Evolutionary conservation across 2,329 filamentous ascomycete species (phyloP), one percentile per base, ranked within the genome.

Genomic region (Pezicula neosporulosa): DNA sequence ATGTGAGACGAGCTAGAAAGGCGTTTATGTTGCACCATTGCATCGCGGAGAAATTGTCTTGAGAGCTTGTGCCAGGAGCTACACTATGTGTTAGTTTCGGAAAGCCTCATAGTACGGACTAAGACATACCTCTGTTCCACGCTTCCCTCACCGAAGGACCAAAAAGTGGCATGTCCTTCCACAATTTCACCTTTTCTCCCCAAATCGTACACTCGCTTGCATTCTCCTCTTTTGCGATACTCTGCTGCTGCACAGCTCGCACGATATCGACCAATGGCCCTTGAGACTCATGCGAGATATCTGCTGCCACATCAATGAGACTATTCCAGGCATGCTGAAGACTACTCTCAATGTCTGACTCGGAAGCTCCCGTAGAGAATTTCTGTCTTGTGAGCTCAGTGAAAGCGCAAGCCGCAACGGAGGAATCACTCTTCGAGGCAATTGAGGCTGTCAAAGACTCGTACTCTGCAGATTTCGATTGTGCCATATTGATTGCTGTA

Each of bases 91-190:
- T 28, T 9, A 33, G 30, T 24, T 9, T 9, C 30, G 30, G 9
- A 33, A 9, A 4, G 30, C 30, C 9, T 13, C 30, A 33, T 13
- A 33, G 9, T 33, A 9, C 4, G 30, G 9, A 10, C 30, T 9
- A 13, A 3, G 3, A 13, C 8, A 56, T 51, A 68, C 66, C 57
- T 27, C 59, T 64, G 39, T 68, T 67, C 52, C 56, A 64, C 9
- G 46, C 10, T 8, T 67, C 63, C 27, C 66, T 54, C 24, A 57
- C 56, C 7, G 55, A 51, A 59, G 59, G 60, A 2, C 62, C 62
- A 48, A 66, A 62, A 3, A 52, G 56, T 3, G 66, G 65, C 39
- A 68, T 42, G n/a, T 63, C 63, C 28, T 47, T 56, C 65, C 65
- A 68, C 2, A 66, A 44, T 12, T 57, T 52, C 24, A 57, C 54